Evolutionary conservation across 2,329 filamentous ascomycete genomes (phyloP).

Genomic region (Epichloe gansuensis): DNA sequence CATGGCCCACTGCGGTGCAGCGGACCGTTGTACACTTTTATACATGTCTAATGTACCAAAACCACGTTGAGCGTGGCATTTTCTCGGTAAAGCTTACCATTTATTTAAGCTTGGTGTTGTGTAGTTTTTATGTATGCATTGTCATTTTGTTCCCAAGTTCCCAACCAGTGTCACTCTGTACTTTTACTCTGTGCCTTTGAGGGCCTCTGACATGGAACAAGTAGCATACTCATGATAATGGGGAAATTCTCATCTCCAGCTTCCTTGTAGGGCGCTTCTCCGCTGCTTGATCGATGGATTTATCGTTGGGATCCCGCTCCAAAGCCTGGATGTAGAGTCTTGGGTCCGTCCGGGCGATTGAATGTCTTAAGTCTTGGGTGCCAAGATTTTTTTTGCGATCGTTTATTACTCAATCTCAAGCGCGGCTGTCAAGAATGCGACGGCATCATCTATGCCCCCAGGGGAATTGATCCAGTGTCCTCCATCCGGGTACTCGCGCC

Average conservation of each 20-base stretch:
- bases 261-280: conserved; percentile 24
- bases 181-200: conserved; percentile 42
- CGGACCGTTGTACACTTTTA: not conserved
- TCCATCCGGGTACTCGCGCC: conserved; percentile 28
- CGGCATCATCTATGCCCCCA: conserved; percentile 28
- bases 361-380: conserved; percentile 8
- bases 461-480: conserved; percentile 33
- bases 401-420: not conserved
- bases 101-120: conserved; percentile 6
- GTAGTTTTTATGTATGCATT: too few species aligned
- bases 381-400: not conserved
- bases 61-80: conserved; percentile 35
- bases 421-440: conserved; percentile 17
- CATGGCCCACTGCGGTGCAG: not conserved
- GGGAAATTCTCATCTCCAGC: conserved; percentile 25
- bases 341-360: conserved; percentile 10
- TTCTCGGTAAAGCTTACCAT: conserved; percentile 24
- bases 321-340: conserved; percentile 24
- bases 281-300: conserved; percentile 20
- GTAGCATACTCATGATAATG: conserved; percentile 26
- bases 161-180: too few species aligned
- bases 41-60: conserved; percentile 9
- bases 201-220: conserved; percentile 25
- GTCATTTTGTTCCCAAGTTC: too few species aligned
- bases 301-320: conserved; percentile 23